These are phyloP conservation scores for Chalara sp. DNA, from an alignment of 2,329 filamentous ascomycete species.

Conservation along the genomic window DNA sequence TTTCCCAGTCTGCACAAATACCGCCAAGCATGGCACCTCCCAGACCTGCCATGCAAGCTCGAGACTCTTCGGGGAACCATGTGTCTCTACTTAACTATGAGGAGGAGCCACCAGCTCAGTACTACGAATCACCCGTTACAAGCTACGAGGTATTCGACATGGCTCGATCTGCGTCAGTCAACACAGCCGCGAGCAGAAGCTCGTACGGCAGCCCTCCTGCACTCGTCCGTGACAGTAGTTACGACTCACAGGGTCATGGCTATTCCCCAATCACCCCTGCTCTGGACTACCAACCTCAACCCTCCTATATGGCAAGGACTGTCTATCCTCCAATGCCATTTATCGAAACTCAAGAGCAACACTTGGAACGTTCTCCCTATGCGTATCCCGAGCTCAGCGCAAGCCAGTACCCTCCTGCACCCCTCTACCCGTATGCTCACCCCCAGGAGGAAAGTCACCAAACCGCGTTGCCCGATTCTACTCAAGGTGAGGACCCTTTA, in stretches of 20 bases:
- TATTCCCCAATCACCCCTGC: background rate
- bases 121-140: background rate
- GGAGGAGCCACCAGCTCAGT: slow-evolving; percentile 20
- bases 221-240: slow-evolving; percentile 18
- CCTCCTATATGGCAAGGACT: background rate
- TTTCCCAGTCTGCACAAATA: background rate
- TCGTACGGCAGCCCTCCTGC: slow-evolving; percentile 32
- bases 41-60: slow-evolving; percentile 41
- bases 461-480: no score
- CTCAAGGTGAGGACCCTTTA: no score
- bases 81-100: slow-evolving; percentile 57
- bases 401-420: background rate
- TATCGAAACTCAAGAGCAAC: background rate
- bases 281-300: background rate
- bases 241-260: background rate
- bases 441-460: no score
- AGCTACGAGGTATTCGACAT: slow-evolving; percentile 9
- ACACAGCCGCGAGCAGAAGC: slow-evolving; percentile 29
- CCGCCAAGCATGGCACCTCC: background rate
- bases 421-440: background rate
- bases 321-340: no score
- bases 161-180: slow-evolving; percentile 20
- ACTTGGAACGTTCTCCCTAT: background rate
- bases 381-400: background rate
- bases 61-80: slow-evolving; percentile 49